These are phyloP conservation scores for Epichloe gansuensis DNA, from an alignment of 2,329 filamentous ascomycete genomes.

Conservation along the genomic window DNA sequence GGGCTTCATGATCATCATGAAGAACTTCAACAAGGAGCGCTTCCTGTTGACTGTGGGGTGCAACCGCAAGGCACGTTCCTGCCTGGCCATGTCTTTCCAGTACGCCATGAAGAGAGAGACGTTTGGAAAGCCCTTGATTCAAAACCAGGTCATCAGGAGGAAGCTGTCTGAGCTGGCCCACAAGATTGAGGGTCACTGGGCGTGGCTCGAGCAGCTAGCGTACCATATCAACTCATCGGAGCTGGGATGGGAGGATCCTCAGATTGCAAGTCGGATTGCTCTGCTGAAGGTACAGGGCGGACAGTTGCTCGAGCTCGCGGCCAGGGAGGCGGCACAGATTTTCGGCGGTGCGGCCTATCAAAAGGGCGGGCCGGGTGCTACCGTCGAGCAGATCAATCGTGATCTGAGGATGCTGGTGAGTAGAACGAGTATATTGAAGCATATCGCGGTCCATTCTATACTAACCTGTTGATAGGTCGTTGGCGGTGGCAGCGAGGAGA, in stretches of 20 bases:
- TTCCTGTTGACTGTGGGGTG: constrained; percentile 43
- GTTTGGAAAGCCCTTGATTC: constrained; percentile 44
- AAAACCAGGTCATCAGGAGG: constrained; percentile 44
- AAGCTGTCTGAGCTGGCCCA: constrained; percentile 48
- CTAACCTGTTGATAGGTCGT: constrained; percentile 27
- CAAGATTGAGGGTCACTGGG: constrained; percentile 47
- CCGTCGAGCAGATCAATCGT: constrained; percentile 39
- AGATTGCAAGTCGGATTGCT: constrained; percentile 19
- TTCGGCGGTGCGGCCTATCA: constrained; percentile 41
- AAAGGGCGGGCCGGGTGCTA: constrained; percentile 31
- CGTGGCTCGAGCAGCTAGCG: constrained; percentile 48
- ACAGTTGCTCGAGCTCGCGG: constrained; percentile 34
- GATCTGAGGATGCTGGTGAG: constrained; percentile 27
- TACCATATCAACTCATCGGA: constrained; percentile 31
- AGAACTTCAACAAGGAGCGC: constrained; percentile 44
- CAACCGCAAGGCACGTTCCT: constrained; percentile 44
- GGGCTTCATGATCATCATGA: constrained; percentile 46
- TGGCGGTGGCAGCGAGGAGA: constrained; percentile 42
- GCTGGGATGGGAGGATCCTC: constrained; percentile 18
- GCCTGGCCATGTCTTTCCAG: constrained; percentile 36
- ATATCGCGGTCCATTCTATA: not conserved
- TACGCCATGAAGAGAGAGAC: constrained; percentile 41
- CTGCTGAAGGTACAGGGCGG: constrained; percentile 36
- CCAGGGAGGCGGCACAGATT: constrained; percentile 40
- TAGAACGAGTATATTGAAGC: not conserved